These are phyloP conservation scores for Craspedostauros australis DNA, from an alignment of 108 stramenopile species.

Conservation along the genomic window DNA sequence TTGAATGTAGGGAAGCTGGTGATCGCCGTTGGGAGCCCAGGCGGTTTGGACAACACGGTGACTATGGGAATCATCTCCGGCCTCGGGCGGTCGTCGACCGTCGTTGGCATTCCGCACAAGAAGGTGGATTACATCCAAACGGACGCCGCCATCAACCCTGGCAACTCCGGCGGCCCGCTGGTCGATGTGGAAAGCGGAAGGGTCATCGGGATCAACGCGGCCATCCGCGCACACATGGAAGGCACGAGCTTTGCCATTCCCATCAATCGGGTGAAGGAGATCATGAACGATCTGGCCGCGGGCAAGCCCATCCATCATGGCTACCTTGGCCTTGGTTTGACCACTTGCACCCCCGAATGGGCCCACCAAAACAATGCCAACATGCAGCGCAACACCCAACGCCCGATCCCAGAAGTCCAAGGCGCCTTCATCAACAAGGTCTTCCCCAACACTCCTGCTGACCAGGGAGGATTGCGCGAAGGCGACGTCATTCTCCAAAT, in stretches of 20 bases:
- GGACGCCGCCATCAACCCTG: constrained; percentile 61
- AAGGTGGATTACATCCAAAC: constrained; percentile 89
- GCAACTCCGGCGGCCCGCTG: constrained; percentile 66
- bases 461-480: constrained; percentile 55
- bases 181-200: constrained; percentile 78
- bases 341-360: constrained; percentile 64
- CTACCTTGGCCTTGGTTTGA: constrained; percentile 64
- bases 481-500: constrained; percentile 74
- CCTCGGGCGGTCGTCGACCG: constrained; percentile 66
- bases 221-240: constrained; percentile 86
- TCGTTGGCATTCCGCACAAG: constrained; percentile 83
- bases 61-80: constrained; percentile 86
- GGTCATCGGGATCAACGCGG: constrained; percentile 88
- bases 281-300: constrained; percentile 60
- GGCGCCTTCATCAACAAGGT: constrained; percentile 78
- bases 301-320: constrained; percentile 75
- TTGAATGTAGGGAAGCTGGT: constrained; percentile 80
- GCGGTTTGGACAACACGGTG: constrained; percentile 86
- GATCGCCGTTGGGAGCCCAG: constrained; percentile 76
- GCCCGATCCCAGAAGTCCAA: constrained; percentile 53
- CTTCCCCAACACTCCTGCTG: constrained; percentile 66
- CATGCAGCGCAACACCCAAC: constrained; percentile 3
- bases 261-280: constrained; percentile 70
- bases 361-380: constrained; percentile 54
- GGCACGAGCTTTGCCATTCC: constrained; percentile 88